Evolutionary conservation across 352 stramenopile genomes (phyloP).

Genomic region (Pythium monospermum): DNA sequence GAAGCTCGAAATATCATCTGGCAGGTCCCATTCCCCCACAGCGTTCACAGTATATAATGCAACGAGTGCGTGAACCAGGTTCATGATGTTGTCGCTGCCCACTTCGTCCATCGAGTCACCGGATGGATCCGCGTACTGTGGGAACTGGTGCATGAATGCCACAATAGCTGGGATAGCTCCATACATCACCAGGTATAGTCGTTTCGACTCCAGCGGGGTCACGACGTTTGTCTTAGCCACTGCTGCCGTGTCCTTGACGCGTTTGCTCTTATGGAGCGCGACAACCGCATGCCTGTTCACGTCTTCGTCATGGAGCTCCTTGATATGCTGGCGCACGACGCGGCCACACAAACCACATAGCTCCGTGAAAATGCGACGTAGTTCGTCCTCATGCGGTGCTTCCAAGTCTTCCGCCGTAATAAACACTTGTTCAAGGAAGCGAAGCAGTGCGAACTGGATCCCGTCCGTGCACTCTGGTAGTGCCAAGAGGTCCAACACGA

Average conservation of each 20-base stretch:
- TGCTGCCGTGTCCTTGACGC: background rate
- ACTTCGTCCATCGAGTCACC: background rate
- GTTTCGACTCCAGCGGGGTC: constrained; percentile 27
- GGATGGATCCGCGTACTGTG: constrained; percentile 2
- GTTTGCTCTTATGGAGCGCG: constrained; percentile 45
- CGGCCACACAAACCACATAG: constrained; percentile 30
- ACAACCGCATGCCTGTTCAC: constrained; percentile 34
- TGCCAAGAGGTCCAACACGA: constrained; percentile 33
- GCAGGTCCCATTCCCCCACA: constrained; percentile 1
- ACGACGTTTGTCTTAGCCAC: constrained; percentile 13
- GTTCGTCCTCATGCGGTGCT: constrained; percentile 31
- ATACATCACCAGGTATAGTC: constrained; percentile 37
- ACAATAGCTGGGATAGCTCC: constrained; percentile 38
- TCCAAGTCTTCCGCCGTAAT: constrained; percentile 55
- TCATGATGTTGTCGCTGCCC: background rate
- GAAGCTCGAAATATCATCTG: constrained; percentile 26
- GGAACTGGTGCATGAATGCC: constrained; percentile 55
- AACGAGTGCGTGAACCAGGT: background rate
- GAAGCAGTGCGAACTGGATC: constrained; percentile 41
- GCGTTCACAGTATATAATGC: background rate
- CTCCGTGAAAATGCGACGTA: constrained; percentile 29
- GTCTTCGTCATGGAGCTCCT: constrained; percentile 39
- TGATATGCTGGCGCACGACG: constrained; percentile 30
- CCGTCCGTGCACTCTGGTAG: constrained; percentile 42
- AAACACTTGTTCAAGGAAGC: constrained; percentile 56